Conservation (phyloP, 495 filamentous ascomycete genomes). For the Podospora tetraspora region DNA sequence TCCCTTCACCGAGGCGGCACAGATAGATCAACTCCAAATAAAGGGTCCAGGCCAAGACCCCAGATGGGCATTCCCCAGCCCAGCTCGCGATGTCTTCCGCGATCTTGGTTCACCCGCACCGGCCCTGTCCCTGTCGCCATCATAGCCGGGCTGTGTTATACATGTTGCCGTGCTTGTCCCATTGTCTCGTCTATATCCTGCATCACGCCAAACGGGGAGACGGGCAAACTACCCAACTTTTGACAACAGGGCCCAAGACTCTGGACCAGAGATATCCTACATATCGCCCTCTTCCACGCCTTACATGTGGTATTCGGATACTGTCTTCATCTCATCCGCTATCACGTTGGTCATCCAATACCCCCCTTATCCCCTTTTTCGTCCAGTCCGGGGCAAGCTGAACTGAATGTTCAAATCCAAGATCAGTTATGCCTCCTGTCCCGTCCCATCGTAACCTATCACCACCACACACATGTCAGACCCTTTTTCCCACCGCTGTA, state of each 20-base stretch:
- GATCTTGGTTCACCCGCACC: constrained; percentile 10
- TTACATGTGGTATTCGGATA: background rate
- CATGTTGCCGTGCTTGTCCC: background rate
- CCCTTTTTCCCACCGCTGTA: background rate
- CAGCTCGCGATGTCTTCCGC: constrained; percentile 2
- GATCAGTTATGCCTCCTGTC: too few species aligned
- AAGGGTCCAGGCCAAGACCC: background rate
- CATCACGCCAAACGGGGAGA: background rate
- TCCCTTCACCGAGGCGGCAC: background rate
- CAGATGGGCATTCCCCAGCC: background rate
- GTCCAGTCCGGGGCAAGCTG: background rate
- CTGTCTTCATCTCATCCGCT: background rate
- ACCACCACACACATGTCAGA: background rate
- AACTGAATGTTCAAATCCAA: too few species aligned
- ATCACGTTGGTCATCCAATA: background rate
- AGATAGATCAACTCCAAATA: background rate
- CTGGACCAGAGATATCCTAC: background rate
- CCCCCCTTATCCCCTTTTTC: too few species aligned
- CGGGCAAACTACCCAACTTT: background rate
- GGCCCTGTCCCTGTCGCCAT: constrained; percentile 6
- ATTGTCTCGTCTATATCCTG: background rate
- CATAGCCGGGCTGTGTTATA: background rate
- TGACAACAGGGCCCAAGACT: background rate
- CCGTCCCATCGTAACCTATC: background rate
- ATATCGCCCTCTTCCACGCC: background rate